These are phyloP conservation scores for Verbena officinalis DNA, from an alignment of 257 asterid species.

Conservation along the genomic window DNA sequence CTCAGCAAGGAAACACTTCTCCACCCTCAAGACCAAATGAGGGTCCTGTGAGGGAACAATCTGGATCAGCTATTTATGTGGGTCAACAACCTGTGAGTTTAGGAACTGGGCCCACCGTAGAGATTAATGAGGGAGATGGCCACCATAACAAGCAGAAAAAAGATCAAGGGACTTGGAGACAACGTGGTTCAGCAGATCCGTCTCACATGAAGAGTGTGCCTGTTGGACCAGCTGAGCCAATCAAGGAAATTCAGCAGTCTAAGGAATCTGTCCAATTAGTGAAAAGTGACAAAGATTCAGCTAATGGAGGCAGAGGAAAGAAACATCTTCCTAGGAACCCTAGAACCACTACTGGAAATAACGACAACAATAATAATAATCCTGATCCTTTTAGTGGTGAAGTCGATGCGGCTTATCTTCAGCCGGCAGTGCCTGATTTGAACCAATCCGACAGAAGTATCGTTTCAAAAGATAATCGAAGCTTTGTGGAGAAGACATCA, in stretches of 20 bases:
- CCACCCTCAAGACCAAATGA: conserved; percentile 46
- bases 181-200: conserved; percentile 50
- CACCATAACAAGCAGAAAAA: conserved; percentile 57
- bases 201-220: conserved; percentile 35
- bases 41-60: conserved; percentile 39
- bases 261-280: conserved; percentile 35
- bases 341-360: conserved; percentile 40
- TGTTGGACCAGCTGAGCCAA: conserved; percentile 44
- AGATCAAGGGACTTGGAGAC: conserved; percentile 68
- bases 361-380: conserved; percentile 39
- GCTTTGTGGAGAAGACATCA: conserved; percentile 48
- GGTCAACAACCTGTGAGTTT: conserved; percentile 37
- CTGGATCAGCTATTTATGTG: conserved; percentile 37
- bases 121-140: conserved; percentile 47
- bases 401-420: conserved; percentile 41
- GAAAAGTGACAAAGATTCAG: conserved; percentile 38
- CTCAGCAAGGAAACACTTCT: conserved; percentile 67
- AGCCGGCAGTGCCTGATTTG: conserved; percentile 39
- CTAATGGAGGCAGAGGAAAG: conserved; percentile 62
- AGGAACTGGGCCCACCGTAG: conserved; percentile 37
- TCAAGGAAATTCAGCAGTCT: conserved; percentile 36
- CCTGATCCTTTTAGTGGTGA: conserved; percentile 37
- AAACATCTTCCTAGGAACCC: conserved; percentile 47
- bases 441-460: conserved; percentile 48
- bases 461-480: conserved; percentile 48